These are phyloP conservation scores for Nymphaea colorata DNA, from an alignment of 164 flowering plant genomes.

Conservation along the genomic window DNA sequence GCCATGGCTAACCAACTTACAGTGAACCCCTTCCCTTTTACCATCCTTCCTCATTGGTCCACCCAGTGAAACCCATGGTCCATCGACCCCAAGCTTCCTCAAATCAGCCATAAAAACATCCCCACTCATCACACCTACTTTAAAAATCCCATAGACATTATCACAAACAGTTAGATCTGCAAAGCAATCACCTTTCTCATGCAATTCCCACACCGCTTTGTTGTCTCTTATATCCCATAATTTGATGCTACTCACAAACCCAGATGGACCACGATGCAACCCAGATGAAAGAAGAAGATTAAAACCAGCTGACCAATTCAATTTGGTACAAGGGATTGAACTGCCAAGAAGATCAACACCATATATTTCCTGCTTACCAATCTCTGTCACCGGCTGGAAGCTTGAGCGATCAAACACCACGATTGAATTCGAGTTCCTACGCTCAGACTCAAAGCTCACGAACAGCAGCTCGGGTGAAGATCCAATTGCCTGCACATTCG, in stretches of 20 bases:
- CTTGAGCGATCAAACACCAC: conserved; percentile 52
- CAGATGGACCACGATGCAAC: conserved; percentile 79
- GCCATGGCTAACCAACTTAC: conserved; percentile 66
- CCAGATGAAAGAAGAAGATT: conserved; percentile 75
- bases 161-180: conserved; percentile 66
- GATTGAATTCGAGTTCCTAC: conserved; percentile 80
- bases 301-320: conserved; percentile 53
- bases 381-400: conserved; percentile 48
- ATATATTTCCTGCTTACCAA: conserved; percentile 60
- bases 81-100: conserved; percentile 39
- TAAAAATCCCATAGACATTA: conserved; percentile 38
- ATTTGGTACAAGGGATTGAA: conserved; percentile 70
- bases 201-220: conserved; percentile 45
- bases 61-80: conserved; percentile 66
- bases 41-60: conserved; percentile 23
- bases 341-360: conserved; percentile 63
- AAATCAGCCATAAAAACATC: conserved; percentile 62
- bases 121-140: conserved; percentile 81
- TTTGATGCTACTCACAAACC: conserved; percentile 55
- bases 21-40: conserved; percentile 73
- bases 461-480: conserved; percentile 44
- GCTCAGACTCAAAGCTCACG: conserved; percentile 75
- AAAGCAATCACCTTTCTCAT: conserved; percentile 73
- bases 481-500: conserved; percentile 79
- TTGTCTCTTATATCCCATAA: conserved; percentile 79